Evolutionary conservation across 2,329 filamentous ascomycete genomes (phyloP).

Genomic region (Metarhizium brunneum): DNA sequence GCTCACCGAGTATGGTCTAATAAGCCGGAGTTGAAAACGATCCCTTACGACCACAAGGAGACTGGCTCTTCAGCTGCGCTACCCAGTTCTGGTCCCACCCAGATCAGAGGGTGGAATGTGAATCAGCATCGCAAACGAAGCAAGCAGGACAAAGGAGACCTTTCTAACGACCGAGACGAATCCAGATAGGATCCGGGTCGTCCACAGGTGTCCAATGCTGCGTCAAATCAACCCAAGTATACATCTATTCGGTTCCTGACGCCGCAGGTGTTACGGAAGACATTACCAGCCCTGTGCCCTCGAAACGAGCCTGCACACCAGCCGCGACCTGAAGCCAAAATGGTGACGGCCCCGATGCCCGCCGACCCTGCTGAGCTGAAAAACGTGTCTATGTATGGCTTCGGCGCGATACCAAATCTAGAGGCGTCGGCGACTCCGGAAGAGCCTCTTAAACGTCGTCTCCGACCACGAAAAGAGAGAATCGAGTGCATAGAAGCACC

Average conservation of each 20-base stretch:
- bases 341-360: constrained; percentile 10
- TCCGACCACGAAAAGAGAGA: constrained; percentile 3
- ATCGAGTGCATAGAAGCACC: neutral
- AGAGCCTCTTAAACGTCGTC: constrained; percentile 6
- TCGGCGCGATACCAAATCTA: constrained; percentile 12
- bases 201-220: constrained; percentile 12
- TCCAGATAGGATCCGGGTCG: constrained; percentile 27
- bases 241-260: constrained; percentile 1
- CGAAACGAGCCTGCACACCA: neutral
- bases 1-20: constrained; percentile 37
- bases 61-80: constrained; percentile 45
- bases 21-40: constrained; percentile 47
- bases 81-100: constrained; percentile 45
- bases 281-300: constrained; percentile 6
- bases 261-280: constrained; percentile 4
- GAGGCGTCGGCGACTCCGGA: constrained; percentile 3
- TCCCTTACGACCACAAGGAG: constrained; percentile 52
- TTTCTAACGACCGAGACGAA: constrained; percentile 26
- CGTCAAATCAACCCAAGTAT: neutral
- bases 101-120: constrained; percentile 48
- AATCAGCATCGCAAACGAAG: constrained; percentile 29
- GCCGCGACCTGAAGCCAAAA: constrained; percentile 6
- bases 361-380: constrained; percentile 1
- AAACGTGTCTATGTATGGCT: constrained; percentile 9
- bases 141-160: constrained; percentile 23